A percentile compares a stretch with the other conserved stretches of the same genome.
phyloP scores from a whole-genome alignment of 345 rosid species.

The Raphanus raphanistrum region DNA sequence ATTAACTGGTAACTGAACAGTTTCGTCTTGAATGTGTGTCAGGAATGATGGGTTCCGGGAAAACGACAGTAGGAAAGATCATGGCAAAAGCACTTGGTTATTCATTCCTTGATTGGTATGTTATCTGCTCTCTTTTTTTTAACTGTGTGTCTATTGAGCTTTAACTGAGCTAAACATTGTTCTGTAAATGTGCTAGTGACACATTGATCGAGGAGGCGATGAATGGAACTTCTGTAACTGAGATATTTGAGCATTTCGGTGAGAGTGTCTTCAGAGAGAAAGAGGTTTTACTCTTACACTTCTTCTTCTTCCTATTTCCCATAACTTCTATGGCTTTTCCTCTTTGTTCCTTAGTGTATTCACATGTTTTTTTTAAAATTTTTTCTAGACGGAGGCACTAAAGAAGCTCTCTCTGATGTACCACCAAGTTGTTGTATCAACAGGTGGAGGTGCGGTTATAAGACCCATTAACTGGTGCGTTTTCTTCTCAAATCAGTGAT shows the following conservation, averaged over 20 bases:
- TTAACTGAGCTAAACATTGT: constrained; percentile 7
- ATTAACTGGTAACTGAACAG: neutral
- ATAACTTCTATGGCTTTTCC: no score
- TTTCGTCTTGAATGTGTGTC: constrained; percentile 20
- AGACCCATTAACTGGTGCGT: constrained; percentile 74
- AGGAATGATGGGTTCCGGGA: constrained; percentile 99
- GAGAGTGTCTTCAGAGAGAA: constrained; percentile 83
- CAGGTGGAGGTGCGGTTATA: constrained; percentile 91
- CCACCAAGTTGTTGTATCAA: constrained; percentile 71
- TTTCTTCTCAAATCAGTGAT: constrained; percentile 7
- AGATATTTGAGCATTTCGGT: constrained; percentile 76
- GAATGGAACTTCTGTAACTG: constrained; percentile 73
- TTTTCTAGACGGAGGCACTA: constrained; percentile 64
- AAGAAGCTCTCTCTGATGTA: constrained; percentile 53
- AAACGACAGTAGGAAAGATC: constrained; percentile 85
- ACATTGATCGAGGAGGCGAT: constrained; percentile 61
- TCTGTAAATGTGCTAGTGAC: constrained; percentile 54
- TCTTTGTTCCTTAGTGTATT: neutral
- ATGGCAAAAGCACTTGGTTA: constrained; percentile 66
- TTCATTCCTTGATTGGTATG: constrained; percentile 79
- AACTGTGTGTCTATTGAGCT: neutral
- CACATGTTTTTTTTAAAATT: neutral
- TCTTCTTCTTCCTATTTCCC: neutral
- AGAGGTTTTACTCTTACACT: constrained; percentile 53
- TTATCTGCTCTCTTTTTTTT: neutral